phyloP scores from a whole-genome alignment of 805 yeast species.

The Barnettozyma wickerhamii region DNA sequence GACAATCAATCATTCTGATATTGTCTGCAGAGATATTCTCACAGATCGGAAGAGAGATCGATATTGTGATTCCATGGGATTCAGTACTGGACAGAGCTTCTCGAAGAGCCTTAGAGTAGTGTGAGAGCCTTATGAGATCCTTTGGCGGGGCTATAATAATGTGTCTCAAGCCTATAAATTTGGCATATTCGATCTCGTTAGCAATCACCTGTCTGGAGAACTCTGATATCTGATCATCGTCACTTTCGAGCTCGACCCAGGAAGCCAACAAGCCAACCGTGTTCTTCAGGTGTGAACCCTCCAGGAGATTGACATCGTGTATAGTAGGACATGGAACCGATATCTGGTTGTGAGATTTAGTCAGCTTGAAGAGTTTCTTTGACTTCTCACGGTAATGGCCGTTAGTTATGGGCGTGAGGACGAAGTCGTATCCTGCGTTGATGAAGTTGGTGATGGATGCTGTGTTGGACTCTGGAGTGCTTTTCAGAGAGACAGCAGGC shows the following conservation, averaged over 20 bases:
- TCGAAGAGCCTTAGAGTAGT: slow-evolving; percentile 41
- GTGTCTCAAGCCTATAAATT: slow-evolving; percentile 51
- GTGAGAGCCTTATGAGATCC: slow-evolving; percentile 46
- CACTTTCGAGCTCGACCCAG: slow-evolving; percentile 66
- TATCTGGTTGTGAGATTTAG: slow-evolving; percentile 23
- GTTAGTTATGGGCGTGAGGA: slow-evolving; percentile 53
- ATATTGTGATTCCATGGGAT: slow-evolving; percentile 27
- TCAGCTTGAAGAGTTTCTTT: slow-evolving; percentile 32
- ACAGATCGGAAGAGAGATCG: slow-evolving; percentile 46
- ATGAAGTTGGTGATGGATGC: slow-evolving; percentile 25
- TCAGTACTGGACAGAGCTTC: slow-evolving; percentile 30
- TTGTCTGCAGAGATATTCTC: slow-evolving; percentile 35
- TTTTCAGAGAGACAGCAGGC: slow-evolving; percentile 33
- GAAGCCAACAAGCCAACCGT: slow-evolving; percentile 58
- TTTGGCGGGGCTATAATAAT: slow-evolving; percentile 63
- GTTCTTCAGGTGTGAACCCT: slow-evolving; percentile 37
- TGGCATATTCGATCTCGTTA: slow-evolving; percentile 56
- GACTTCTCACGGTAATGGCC: slow-evolving; percentile 42
- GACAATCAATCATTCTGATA: slow-evolving; percentile 33
- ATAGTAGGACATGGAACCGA: slow-evolving; percentile 37
- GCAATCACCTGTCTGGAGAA: slow-evolving; percentile 53
- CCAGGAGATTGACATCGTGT: slow-evolving; percentile 38
- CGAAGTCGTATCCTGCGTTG: slow-evolving; percentile 44
- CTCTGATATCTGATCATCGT: slow-evolving; percentile 43
- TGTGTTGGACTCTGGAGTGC: slow-evolving; percentile 28